A percentile compares a stretch with the other conserved stretches of the same genome.
phyloP scores from a whole-genome alignment of 23 red algal species.

The Gracilaria domingensis region DNA sequence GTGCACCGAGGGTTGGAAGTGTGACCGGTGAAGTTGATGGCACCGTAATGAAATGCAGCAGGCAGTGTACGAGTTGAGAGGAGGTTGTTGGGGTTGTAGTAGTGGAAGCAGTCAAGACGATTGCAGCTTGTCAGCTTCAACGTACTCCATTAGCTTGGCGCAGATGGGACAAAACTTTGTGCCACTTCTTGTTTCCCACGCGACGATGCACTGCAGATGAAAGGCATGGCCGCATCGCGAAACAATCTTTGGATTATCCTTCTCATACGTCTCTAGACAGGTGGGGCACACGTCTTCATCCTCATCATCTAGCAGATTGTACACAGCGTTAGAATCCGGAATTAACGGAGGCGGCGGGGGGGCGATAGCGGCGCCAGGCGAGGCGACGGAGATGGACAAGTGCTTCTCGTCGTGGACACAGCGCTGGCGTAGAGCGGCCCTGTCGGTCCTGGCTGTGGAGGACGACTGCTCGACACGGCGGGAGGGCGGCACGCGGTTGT shows the following conservation, averaged over 20 bases:
- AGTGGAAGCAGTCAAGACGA: not conserved
- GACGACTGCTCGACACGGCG: conserved; percentile 54
- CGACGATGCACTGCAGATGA: conserved; percentile 88
- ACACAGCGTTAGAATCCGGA: conserved; percentile 83
- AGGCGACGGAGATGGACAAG: conserved; percentile 19
- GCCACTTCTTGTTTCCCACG: conserved; percentile 87
- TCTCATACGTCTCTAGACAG: conserved; percentile 79
- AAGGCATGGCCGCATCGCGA: conserved; percentile 78
- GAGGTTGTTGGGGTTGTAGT: not conserved
- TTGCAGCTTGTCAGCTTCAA: conserved; percentile 52
- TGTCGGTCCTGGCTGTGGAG: not conserved
- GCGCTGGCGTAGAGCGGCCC: conserved; percentile 44
- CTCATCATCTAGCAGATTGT: conserved; percentile 83
- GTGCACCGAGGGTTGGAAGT: not conserved
- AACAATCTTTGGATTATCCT: conserved; percentile 82
- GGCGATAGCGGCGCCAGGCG: conserved; percentile 62
- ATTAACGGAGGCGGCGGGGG: conserved; percentile 88
- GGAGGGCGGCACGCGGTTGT: conserved; percentile 56
- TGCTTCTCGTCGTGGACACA: conserved; percentile 37
- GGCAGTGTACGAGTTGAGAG: not conserved
- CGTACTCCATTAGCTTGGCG: conserved; percentile 69
- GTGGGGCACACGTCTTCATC: conserved; percentile 93
- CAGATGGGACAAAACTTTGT: conserved; percentile 67
- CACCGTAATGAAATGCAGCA: not conserved
- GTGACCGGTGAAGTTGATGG: not conserved